A percentile compares a stretch with the other conserved stretches of the same genome.
Evolutionary conservation across 306 rosid genomes (phyloP).

Genomic region (Rosa rugosa): DNA sequence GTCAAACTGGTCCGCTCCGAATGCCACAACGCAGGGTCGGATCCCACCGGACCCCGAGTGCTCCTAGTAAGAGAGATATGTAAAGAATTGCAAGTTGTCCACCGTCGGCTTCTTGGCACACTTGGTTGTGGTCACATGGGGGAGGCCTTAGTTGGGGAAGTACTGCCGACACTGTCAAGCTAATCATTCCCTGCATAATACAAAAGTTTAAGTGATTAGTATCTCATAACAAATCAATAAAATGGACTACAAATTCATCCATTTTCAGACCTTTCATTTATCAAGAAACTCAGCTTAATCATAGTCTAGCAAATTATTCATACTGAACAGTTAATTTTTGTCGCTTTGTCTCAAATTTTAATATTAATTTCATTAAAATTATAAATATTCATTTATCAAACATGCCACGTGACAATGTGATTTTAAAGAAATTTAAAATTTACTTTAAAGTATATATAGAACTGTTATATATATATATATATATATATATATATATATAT

Average conservation of each 20-base stretch:
- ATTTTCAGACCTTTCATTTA: neutral
- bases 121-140: slow-evolving; percentile 51
- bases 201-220: neutral
- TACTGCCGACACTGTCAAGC: slow-evolving; percentile 70
- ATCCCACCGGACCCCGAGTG: slow-evolving; percentile 88
- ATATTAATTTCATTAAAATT: too few relatives aligned
- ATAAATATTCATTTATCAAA: too few relatives aligned
- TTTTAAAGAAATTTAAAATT: too few relatives aligned
- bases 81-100: slow-evolving; percentile 67
- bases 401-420: too few relatives aligned
- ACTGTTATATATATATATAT: too few relatives aligned
- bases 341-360: neutral
- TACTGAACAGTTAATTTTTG: neutral
- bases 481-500: too few relatives aligned
- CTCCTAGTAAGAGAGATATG: slow-evolving; percentile 49
- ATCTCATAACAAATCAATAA: neutral
- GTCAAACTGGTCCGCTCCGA: slow-evolving; percentile 94
- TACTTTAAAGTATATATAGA: too few relatives aligned
- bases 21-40: slow-evolving; percentile 95
- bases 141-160: slow-evolving; percentile 79
- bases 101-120: slow-evolving; percentile 57
- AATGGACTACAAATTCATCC: neutral
- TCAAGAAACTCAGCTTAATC: neutral
- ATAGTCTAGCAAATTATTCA: neutral
- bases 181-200: slow-evolving; percentile 66